Percentiles rank a stretch among this genome's conserved stretches.
These are phyloP conservation scores for Phytophthora citricola DNA, from an alignment of 352 stramenopile species.

Conservation along the genomic window DNA sequence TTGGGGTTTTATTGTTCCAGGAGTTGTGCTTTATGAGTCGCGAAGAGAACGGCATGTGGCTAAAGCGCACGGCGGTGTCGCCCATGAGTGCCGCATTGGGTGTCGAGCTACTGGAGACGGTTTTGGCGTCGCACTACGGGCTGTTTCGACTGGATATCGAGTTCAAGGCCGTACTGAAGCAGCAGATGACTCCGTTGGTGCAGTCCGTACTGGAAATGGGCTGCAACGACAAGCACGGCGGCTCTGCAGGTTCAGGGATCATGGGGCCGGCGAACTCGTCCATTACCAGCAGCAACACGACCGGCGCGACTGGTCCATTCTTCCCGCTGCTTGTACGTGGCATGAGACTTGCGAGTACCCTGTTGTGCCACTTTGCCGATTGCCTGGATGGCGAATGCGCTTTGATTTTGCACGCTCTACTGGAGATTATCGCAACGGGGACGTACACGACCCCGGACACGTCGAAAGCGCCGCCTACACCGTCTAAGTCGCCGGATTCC, in stretches of 20 bases:
- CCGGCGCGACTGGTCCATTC: slow-evolving; percentile 44
- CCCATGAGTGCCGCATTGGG: slow-evolving; percentile 79
- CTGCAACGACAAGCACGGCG: slow-evolving; percentile 56
- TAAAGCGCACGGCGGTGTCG: slow-evolving; percentile 83
- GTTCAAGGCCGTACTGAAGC: slow-evolving; percentile 81
- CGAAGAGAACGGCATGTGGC: slow-evolving; percentile 83
- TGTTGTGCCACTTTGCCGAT: slow-evolving; percentile 83
- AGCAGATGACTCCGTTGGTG: slow-evolving; percentile 79
- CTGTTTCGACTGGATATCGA: slow-evolving; percentile 80
- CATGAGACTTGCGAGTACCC: slow-evolving; percentile 80
- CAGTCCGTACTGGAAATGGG: slow-evolving; percentile 76
- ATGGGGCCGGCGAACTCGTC: slow-evolving; percentile 39
- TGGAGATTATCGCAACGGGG: slow-evolving; percentile 85
- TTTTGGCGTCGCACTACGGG: slow-evolving; percentile 63
- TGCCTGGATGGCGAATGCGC: slow-evolving; percentile 67
- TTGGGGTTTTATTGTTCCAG: slow-evolving; percentile 87
- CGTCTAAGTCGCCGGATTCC: slow-evolving; percentile 57
- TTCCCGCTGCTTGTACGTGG: slow-evolving; percentile 86
- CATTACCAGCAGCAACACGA: slow-evolving; percentile 45
- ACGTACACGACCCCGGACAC: slow-evolving; percentile 62
- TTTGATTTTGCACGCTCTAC: slow-evolving; percentile 62
- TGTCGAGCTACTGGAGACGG: slow-evolving; percentile 82
- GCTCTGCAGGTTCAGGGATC: slow-evolving; percentile 40
- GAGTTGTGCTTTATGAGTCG: slow-evolving; percentile 88
- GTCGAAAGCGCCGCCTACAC: slow-evolving; percentile 56